Conservation (phyloP, 305 asterid genomes). For the Fraxinus platypoda region DNA sequence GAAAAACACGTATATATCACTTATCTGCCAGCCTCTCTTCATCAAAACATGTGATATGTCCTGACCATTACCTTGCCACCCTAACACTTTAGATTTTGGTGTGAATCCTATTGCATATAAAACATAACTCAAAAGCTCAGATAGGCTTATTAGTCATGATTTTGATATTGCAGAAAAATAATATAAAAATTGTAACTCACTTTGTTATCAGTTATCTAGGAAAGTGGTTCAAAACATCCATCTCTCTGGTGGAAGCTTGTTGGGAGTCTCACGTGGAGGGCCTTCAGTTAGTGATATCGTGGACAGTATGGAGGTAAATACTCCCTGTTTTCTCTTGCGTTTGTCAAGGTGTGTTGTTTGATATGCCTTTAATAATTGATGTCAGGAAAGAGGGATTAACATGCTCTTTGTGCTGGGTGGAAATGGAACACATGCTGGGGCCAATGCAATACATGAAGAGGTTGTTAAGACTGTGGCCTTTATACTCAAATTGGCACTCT, state of each 20-base stretch:
- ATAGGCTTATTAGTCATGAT: conserved; percentile 2
- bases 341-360: conserved; percentile 9
- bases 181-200: background rate
- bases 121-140: conserved; percentile 15
- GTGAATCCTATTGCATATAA: background rate
- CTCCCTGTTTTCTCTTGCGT: conserved; percentile 12
- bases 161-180: background rate
- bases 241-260: conserved; percentile 94
- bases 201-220: conserved; percentile 66
- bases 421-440: conserved; percentile 99
- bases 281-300: conserved; percentile 80
- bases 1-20: background rate
- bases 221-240: conserved; percentile 89
- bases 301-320: conserved; percentile 78
- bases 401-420: conserved; percentile 94
- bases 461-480: conserved; percentile 35
- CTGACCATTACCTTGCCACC: background rate
- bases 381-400: conserved; percentile 85
- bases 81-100: conserved; percentile 3
- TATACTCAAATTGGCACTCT: background rate
- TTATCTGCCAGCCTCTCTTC: background rate
- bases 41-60: background rate
- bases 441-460: conserved; percentile 94
- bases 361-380: conserved; percentile 25
- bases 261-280: conserved; percentile 98